These are phyloP conservation scores for Fonsecaea erecta DNA, from an alignment of 2,329 filamentous ascomycete species.

Conservation along the genomic window DNA sequence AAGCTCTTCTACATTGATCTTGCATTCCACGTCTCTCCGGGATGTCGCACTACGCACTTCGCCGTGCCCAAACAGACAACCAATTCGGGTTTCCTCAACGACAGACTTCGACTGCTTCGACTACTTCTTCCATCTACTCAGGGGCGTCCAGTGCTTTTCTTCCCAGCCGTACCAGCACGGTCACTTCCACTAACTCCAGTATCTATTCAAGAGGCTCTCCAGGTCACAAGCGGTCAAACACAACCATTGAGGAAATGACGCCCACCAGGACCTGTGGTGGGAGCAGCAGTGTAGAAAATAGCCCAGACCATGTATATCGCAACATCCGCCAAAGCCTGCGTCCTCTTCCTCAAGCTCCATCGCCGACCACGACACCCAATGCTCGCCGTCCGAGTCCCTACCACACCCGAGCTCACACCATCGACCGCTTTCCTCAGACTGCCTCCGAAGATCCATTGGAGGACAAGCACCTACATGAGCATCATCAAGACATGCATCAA, in stretches of 20 bases:
- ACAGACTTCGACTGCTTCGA: constrained; percentile 61
- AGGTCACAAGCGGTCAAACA: constrained; percentile 74
- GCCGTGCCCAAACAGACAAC: constrained; percentile 34
- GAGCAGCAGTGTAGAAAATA: constrained; percentile 50
- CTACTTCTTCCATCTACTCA: constrained; percentile 59
- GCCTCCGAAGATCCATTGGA: constrained; percentile 53
- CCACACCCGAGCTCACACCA: constrained; percentile 64
- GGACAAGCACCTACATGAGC: constrained; percentile 49
- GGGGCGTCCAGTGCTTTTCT: constrained; percentile 53
- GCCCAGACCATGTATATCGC: constrained; percentile 69
- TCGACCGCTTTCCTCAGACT: constrained; percentile 64
- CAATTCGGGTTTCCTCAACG: constrained; percentile 45
- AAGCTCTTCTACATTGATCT: constrained; percentile 11
- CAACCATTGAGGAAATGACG: constrained; percentile 67
- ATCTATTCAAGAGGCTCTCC: constrained; percentile 50
- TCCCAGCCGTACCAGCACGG: constrained; percentile 68
- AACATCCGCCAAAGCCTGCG: constrained; percentile 77
- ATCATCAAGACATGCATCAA: constrained; percentile 49
- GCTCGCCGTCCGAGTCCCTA: constrained; percentile 43
- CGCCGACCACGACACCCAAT: constrained; percentile 49
- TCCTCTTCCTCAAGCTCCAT: constrained; percentile 71
- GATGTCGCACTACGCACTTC: constrained; percentile 36
- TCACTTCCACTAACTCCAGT: constrained; percentile 74
- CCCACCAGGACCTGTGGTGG: constrained; percentile 54
- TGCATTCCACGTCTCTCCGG: constrained; percentile 7